Evolutionary conservation across 805 yeast species (phyloP).

Genomic region (Metschnikowia chrysomelidarum): DNA sequence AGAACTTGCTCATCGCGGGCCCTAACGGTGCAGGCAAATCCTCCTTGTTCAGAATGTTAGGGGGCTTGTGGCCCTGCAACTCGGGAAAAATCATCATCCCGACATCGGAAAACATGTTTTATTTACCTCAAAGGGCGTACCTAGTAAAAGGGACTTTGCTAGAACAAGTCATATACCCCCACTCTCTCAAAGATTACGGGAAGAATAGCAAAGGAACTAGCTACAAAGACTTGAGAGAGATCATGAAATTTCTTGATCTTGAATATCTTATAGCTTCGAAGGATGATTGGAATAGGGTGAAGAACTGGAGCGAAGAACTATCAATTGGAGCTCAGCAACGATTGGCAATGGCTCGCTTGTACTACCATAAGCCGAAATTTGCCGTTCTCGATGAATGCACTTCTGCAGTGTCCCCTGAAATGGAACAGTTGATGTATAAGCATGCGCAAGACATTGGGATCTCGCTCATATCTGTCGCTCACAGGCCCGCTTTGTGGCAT

Average conservation of each 20-base stretch:
- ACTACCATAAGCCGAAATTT: slow-evolving; percentile 87
- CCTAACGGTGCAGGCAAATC: slow-evolving; percentile 98
- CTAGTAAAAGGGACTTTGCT: slow-evolving; percentile 75
- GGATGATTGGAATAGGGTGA: slow-evolving; percentile 52
- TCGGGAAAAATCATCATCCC: slow-evolving; percentile 62
- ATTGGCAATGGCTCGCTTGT: slow-evolving; percentile 88
- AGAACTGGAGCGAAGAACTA: slow-evolving; percentile 87
- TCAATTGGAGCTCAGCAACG: slow-evolving; percentile 92
- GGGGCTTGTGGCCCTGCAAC: slow-evolving; percentile 89
- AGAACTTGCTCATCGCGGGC: slow-evolving; percentile 85
- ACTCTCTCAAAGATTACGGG: slow-evolving; percentile 57
- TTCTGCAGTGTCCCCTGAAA: slow-evolving; percentile 85
- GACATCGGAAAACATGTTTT: slow-evolving; percentile 64
- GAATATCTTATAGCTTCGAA: slow-evolving; percentile 48
- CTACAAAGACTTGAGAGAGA: slow-evolving; percentile 50
- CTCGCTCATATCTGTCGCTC: slow-evolving; percentile 86
- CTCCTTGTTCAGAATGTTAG: slow-evolving; percentile 82
- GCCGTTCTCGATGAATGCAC: slow-evolving; percentile 97
- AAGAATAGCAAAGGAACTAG: slow-evolving; percentile 33
- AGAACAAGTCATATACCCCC: slow-evolving; percentile 90
- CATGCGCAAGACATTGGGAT: slow-evolving; percentile 79
- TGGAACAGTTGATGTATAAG: slow-evolving; percentile 85
- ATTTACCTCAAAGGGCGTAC: slow-evolving; percentile 91
- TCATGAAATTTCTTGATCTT: slow-evolving; percentile 56
- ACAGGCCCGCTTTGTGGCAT: slow-evolving; percentile 89